phyloP scores from a whole-genome alignment of 1,284 basidiomycete genomes.

The Pseudozyma sp. region DNA sequence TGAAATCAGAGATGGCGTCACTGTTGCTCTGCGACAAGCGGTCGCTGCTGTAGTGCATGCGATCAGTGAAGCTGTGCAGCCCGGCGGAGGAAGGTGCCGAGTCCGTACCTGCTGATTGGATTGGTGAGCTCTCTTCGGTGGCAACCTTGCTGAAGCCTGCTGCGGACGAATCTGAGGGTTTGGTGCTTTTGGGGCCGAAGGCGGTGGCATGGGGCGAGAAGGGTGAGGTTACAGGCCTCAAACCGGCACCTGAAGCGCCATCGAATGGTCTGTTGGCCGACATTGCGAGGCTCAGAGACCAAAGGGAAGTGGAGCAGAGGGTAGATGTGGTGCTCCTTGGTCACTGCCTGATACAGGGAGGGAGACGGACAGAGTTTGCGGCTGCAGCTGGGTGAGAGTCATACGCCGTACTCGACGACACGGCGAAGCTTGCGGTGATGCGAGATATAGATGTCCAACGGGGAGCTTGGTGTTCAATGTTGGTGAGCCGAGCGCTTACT shows the following conservation, averaged over 20 bases:
- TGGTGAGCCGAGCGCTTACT: too few species aligned
- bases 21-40: slow-evolving; percentile 37
- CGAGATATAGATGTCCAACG: too few species aligned
- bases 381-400: too few species aligned
- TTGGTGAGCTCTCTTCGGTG: background rate
- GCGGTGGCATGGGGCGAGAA: slow-evolving; percentile 33
- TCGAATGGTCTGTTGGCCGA: slow-evolving; percentile 21
- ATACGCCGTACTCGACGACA: too few species aligned
- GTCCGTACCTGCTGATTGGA: background rate
- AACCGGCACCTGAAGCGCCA: slow-evolving; percentile 9
- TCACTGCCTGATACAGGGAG: too few species aligned
- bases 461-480: too few species aligned
- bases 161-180: slow-evolving; percentile 1
- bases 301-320: too few species aligned
- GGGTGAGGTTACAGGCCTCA: slow-evolving; percentile 15
- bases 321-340: too few species aligned
- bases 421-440: too few species aligned
- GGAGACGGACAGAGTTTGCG: too few species aligned
- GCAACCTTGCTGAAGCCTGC: slow-evolving; percentile 13
- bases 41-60: slow-evolving; percentile 20
- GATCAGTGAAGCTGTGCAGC: slow-evolving; percentile 18
- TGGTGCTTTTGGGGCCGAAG: slow-evolving; percentile 12
- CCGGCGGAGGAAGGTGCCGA: slow-evolving; percentile 4
- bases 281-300: slow-evolving; percentile 6
- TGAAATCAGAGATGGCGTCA: slow-evolving; percentile 20